Conservation (phyloP, 1,139 yeast genomes). For the Sugiyamaella neomexicana region DNA sequence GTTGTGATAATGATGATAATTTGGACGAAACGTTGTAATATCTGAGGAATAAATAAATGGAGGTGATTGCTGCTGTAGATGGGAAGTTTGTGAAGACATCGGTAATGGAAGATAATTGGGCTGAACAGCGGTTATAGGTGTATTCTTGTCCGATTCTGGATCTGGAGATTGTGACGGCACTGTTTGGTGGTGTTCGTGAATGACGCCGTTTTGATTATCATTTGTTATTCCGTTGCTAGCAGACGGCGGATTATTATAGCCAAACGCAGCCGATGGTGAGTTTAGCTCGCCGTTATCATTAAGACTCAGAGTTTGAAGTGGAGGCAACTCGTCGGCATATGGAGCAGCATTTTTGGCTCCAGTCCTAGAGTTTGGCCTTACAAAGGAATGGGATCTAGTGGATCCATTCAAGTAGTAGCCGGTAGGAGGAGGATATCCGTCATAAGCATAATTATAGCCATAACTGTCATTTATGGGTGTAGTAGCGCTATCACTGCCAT, state of each 20-base stretch:
- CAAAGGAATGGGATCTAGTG: conserved; percentile 5
- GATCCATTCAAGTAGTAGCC: conserved; percentile 10
- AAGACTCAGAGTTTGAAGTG: background rate
- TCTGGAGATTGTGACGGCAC: background rate
- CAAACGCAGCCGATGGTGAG: background rate
- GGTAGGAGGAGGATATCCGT: conserved; percentile 3
- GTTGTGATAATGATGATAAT: conserved; percentile 3
- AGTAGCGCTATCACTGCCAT: background rate
- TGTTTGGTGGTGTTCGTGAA: background rate
- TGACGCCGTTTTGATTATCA: background rate
- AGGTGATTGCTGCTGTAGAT: background rate
- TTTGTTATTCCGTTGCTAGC: background rate
- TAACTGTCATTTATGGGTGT: conserved; percentile 4
- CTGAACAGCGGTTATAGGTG: background rate
- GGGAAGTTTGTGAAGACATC: background rate
- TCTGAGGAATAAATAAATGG: conserved; percentile 10
- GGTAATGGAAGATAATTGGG: background rate
- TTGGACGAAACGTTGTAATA: conserved; percentile 3
- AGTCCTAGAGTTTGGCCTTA: background rate
- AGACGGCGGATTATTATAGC: background rate
- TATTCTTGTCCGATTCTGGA: too few species aligned
- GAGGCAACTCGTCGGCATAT: background rate
- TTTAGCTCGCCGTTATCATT: background rate
- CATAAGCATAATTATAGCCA: conserved; percentile 14
- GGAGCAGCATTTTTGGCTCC: background rate